Evolutionary conservation across 805 yeast genomes (phyloP).

Genomic region (Ogataea populi-albae): DNA sequence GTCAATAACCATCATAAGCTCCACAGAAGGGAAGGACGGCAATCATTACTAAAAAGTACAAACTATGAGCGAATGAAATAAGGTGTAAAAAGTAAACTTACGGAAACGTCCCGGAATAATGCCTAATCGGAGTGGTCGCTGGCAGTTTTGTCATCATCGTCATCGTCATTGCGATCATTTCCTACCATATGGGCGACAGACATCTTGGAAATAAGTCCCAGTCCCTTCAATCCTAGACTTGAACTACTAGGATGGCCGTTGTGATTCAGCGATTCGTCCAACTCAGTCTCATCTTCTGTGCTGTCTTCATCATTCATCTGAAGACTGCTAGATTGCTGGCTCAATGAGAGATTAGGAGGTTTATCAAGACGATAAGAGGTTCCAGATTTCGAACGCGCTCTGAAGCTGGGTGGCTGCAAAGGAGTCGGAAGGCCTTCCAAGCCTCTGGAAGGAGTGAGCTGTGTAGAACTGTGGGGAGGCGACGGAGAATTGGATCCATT

Average conservation of each 20-base stretch:
- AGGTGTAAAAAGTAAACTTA: conserved; percentile 80
- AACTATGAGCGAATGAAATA: too few relatives aligned
- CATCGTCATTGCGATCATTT: conserved; percentile 18
- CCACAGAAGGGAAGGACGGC: too few relatives aligned
- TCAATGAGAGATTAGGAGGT: conserved; percentile 11
- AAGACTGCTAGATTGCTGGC: conserved; percentile 2
- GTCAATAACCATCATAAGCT: too few relatives aligned
- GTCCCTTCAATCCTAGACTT: conserved; percentile 12
- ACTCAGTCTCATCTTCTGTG: conserved; percentile 13
- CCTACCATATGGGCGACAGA: conserved; percentile 2
- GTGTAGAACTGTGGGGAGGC: conserved; percentile 15
- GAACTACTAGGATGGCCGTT: not conserved
- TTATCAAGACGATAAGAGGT: conserved; percentile 5
- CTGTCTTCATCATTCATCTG: conserved; percentile 19
- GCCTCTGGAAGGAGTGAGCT: conserved; percentile 4
- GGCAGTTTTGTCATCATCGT: conserved; percentile 26
- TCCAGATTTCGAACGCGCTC: not conserved
- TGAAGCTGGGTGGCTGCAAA: conserved; percentile 4
- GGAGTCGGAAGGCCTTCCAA: conserved; percentile 5
- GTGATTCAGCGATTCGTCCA: conserved; percentile 9
- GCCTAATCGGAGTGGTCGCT: conserved; percentile 22
- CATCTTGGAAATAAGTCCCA: conserved; percentile 12
- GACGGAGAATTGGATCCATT: conserved; percentile 24
- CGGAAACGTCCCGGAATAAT: conserved; percentile 29
- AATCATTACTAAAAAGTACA: too few relatives aligned